phyloP scores from a whole-genome alignment of 768 basidiomycete species.

The Boletus patriciae region DNA sequence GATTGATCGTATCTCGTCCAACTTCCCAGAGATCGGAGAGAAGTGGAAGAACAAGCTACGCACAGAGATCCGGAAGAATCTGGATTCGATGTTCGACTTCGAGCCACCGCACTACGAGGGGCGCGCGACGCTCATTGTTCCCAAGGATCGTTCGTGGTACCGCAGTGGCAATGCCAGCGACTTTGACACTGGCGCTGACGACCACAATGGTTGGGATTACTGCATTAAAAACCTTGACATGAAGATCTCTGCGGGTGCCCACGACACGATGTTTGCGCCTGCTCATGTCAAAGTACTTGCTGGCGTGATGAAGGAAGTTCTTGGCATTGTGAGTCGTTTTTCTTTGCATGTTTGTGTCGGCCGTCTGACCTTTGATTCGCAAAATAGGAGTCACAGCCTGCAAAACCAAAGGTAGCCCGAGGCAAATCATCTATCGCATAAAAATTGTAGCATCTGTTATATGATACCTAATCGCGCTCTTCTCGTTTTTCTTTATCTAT shows the following conservation, averaged over 20 bases:
- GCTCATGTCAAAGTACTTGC: slow-evolving; percentile 33
- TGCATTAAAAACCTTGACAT: slow-evolving; percentile 28
- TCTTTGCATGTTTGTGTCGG: background rate
- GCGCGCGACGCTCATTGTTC: slow-evolving; percentile 27
- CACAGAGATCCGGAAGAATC: slow-evolving; percentile 33
- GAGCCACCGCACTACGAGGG: slow-evolving; percentile 29
- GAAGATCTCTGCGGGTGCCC: slow-evolving; percentile 27
- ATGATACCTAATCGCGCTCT: background rate
- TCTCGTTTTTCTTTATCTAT: background rate
- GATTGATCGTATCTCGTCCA: slow-evolving; percentile 31
- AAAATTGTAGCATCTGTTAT: background rate
- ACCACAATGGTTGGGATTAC: slow-evolving; percentile 33
- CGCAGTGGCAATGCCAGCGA: slow-evolving; percentile 29
- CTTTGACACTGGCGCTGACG: slow-evolving; percentile 32
- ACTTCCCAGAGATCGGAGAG: slow-evolving; percentile 35
- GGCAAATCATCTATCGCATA: slow-evolving; percentile 1
- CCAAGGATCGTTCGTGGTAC: slow-evolving; percentile 35
- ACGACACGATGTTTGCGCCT: slow-evolving; percentile 36
- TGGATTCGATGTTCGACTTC: slow-evolving; percentile 35
- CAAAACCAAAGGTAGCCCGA: background rate
- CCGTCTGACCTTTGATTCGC: background rate
- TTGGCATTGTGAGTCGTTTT: slow-evolving; percentile 14
- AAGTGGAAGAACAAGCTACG: slow-evolving; percentile 32
- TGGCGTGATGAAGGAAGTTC: slow-evolving; percentile 20
- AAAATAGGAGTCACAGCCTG: background rate